Evolutionary conservation across 441 rosid species (phyloP), one percentile per base, ranked within the genome.

Genomic region (Erysimum cheiri): DNA sequence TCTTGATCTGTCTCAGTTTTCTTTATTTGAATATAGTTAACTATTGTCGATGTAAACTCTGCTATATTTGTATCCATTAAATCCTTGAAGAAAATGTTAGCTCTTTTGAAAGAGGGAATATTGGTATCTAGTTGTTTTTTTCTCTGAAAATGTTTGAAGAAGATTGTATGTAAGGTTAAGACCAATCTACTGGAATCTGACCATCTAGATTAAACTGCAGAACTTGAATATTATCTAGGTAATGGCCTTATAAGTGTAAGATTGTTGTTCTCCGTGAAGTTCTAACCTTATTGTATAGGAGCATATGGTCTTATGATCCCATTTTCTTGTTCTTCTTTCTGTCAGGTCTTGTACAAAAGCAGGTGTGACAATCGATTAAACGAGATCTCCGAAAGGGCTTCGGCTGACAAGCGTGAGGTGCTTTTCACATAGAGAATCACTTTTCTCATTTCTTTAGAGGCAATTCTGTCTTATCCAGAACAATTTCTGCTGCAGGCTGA

Each of bases 351-450:
- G 41, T 92, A 86, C 74, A 95, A 85, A 80, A 95, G 95, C 81
- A 90, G 99, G 81, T 95, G 99, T 74, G 99, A 92, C 75, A 95
- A 89, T 80, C 87, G 88, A 76, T 74, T 92, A 70, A 92, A 95
- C 77, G 99, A 95, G 80, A 95, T 95, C 75, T 84, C 86, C 0
- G 99, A 95, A 80, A 89, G 96, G 82, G 99, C 96, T 76, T 69
- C 84, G 32, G 90, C 98, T 71, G 97, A 95, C 76, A 95, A 88
- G 85, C 89, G 87, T 36, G 99, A 95, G 98, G 99, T 95, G 81
- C 54, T 65, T 40, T 63, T 71, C 63, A 33, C 50, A 39, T 52
- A 22, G 67, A 37, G 44, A 66, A 52, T 32, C 31, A 40, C 35
- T 54, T 63, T 57, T 22, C 61, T 46, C 57, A 71, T 52, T 5